Evolutionary conservation across 192 early-diverging fungal genomes (phyloP).

Genomic region (Coemansia sp.): DNA sequence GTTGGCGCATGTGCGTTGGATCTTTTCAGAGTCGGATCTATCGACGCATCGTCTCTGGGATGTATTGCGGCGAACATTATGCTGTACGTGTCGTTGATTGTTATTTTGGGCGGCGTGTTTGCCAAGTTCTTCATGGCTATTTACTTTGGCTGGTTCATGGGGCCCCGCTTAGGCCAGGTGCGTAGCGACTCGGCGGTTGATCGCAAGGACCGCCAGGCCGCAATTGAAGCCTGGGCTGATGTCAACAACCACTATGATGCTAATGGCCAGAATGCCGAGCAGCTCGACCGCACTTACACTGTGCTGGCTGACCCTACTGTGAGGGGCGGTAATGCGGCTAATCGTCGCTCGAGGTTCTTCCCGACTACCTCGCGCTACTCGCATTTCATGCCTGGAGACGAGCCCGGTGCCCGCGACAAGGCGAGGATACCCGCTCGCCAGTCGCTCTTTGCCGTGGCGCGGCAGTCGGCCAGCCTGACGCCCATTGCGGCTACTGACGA

Average conservation of each 20-base stretch:
- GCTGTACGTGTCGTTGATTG: conserved; percentile 62
- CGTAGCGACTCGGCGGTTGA: conserved; percentile 69
- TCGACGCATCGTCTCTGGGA: conserved; percentile 79
- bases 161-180: conserved; percentile 76
- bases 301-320: conserved; percentile 27
- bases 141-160: conserved; percentile 80
- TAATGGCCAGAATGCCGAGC: conserved; percentile 17
- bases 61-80: conserved; percentile 77
- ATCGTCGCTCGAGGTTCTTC: conserved; percentile 59
- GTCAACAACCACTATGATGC: conserved; percentile 63
- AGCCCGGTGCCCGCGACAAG: conserved; percentile 57
- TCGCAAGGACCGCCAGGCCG: conserved; percentile 67
- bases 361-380: conserved; percentile 59
- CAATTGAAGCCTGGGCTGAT: conserved; percentile 79
- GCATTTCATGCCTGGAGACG: conserved; percentile 59
- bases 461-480: not conserved
- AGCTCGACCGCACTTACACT: conserved; percentile 57
- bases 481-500: not conserved
- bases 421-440: conserved; percentile 30
- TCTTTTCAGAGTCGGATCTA: conserved; percentile 76
- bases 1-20: conserved; percentile 78
- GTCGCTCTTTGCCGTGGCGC: conserved; percentile 35
- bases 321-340: conserved; percentile 14
- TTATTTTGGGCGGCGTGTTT: conserved; percentile 84
- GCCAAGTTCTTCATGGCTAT: conserved; percentile 53